These are phyloP conservation scores for Fusarium devonianum DNA, from an alignment of 2,329 filamentous ascomycete species.

Conservation along the genomic window DNA sequence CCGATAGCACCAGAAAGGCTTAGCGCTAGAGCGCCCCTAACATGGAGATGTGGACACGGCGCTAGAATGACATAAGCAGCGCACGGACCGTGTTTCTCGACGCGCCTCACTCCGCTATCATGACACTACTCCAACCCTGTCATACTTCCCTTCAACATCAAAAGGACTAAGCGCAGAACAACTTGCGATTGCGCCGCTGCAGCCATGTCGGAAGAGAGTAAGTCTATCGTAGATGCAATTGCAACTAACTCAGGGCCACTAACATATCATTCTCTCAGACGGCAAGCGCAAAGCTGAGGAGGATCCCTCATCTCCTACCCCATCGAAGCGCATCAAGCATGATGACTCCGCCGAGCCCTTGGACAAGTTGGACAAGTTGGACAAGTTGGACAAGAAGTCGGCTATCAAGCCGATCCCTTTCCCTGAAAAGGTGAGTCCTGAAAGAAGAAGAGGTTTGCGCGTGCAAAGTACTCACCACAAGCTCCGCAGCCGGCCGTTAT, in stretches of 20 bases:
- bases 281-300: conserved; percentile 77
- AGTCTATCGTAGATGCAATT: neutral
- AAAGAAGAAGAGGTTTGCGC: rapidly evolving
- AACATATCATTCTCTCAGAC: conserved; percentile 45
- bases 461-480: conserved; percentile 4
- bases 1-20: conserved; percentile 43
- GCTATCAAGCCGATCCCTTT: conserved; percentile 77
- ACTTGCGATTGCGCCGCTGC: conserved; percentile 4
- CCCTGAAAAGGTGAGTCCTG: conserved; percentile 76
- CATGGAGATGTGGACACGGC: neutral
- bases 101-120: conserved; percentile 36
- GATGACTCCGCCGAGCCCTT: conserved; percentile 41
- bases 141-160: conserved; percentile 20
- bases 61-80: conserved; percentile 45
- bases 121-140: conserved; percentile 26
- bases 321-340: conserved; percentile 71
- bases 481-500: conserved; percentile 79
- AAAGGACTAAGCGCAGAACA: conserved; percentile 1
- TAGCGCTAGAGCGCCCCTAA: conserved; percentile 35
- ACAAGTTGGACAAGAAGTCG: conserved; percentile 61
- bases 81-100: conserved; percentile 35
- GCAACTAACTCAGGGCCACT: neutral
- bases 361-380: too few species aligned
- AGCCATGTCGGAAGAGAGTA: conserved; percentile 41
- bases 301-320: conserved; percentile 67